phyloP scores from a whole-genome alignment of 202 grass and related monocot genomes.

The Musa balbisiana region DNA sequence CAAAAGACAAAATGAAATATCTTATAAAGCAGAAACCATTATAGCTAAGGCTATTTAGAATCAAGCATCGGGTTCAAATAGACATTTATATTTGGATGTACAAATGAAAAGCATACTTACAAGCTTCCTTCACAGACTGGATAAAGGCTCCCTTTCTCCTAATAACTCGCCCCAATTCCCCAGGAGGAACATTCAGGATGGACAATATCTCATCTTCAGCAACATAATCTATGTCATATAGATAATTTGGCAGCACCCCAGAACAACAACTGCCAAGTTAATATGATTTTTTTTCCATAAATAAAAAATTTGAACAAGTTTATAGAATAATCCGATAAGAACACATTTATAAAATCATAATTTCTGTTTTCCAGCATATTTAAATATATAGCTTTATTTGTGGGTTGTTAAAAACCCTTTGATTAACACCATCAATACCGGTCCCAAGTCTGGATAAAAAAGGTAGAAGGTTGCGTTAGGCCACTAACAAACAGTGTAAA shows the following conservation, averaged over 20 bases:
- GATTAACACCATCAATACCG: too few relatives aligned
- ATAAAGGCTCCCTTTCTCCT: slow-evolving; percentile 75
- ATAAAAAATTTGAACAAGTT: too few relatives aligned
- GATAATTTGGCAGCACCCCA: not conserved
- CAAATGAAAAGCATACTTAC: slow-evolving; percentile 56
- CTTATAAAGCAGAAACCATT: slow-evolving; percentile 1
- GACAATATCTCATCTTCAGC: slow-evolving; percentile 71
- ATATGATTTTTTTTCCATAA: not conserved
- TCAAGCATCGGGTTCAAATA: not conserved
- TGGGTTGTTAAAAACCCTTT: too few relatives aligned
- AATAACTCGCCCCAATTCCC: slow-evolving; percentile 93
- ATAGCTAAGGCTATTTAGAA: slow-evolving; percentile 3
- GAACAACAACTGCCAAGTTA: not conserved
- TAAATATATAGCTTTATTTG: too few relatives aligned
- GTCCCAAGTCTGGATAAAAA: too few relatives aligned
- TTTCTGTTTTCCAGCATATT: too few relatives aligned
- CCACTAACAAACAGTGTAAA: too few relatives aligned
- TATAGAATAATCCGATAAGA: too few relatives aligned
- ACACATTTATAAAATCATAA: too few relatives aligned
- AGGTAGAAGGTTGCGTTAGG: too few relatives aligned
- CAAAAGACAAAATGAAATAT: slow-evolving; percentile 1
- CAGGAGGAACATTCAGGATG: slow-evolving; percentile 74
- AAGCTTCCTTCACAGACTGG: slow-evolving; percentile 73
- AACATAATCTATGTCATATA: slow-evolving; percentile 51
- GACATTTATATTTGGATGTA: slow-evolving; percentile 23